A percentile compares a stretch with the other conserved stretches of the same genome.
phyloP scores from a whole-genome alignment of 1,139 yeast species.

The Candida sp. region DNA sequence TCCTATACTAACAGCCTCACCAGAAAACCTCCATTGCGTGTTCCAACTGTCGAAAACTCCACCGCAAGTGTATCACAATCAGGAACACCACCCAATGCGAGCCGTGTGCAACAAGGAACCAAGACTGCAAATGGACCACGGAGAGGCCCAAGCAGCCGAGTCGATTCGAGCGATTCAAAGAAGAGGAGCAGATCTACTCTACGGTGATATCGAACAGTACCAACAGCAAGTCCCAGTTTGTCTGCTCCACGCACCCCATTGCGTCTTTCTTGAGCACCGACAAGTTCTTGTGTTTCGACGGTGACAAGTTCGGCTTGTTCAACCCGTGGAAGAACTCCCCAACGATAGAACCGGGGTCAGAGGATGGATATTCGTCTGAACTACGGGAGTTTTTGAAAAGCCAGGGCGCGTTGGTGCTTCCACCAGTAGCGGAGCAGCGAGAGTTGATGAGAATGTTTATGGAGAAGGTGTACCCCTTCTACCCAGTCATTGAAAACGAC shows the following conservation, averaged over 20 bases:
- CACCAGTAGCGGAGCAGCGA: slow-evolving; percentile 21
- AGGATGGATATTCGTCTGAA: slow-evolving; percentile 17
- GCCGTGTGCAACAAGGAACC: neutral
- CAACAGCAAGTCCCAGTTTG: slow-evolving; percentile 24
- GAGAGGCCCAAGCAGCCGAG: neutral
- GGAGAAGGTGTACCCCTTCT: slow-evolving; percentile 25
- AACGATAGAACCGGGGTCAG: slow-evolving; percentile 11
- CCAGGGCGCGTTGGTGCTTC: slow-evolving; percentile 25
- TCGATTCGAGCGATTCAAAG: slow-evolving; percentile 3
- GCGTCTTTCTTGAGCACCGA: slow-evolving; percentile 31
- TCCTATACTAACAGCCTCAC: neutral
- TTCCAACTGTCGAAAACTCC: slow-evolving; percentile 7
- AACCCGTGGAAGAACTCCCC: slow-evolving; percentile 30
- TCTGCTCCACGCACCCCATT: slow-evolving; percentile 31
- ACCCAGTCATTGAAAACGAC: slow-evolving; percentile 26
- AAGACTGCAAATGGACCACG: slow-evolving; percentile 3
- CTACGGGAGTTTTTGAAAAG: slow-evolving; percentile 19
- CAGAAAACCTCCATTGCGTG: slow-evolving; percentile 10
- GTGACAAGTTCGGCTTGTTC: slow-evolving; percentile 27
- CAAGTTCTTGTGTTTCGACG: slow-evolving; percentile 29
- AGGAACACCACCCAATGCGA: slow-evolving; percentile 1
- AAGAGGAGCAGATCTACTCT: slow-evolving; percentile 9
- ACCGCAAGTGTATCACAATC: slow-evolving; percentile 6
- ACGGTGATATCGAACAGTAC: slow-evolving; percentile 4
- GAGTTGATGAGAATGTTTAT: slow-evolving; percentile 21